Percentiles rank a stretch among this genome's conserved stretches.
These are phyloP conservation scores for Russula sp. DNA, from an alignment of 768 basidiomycete genomes.

Conservation along the genomic window DNA sequence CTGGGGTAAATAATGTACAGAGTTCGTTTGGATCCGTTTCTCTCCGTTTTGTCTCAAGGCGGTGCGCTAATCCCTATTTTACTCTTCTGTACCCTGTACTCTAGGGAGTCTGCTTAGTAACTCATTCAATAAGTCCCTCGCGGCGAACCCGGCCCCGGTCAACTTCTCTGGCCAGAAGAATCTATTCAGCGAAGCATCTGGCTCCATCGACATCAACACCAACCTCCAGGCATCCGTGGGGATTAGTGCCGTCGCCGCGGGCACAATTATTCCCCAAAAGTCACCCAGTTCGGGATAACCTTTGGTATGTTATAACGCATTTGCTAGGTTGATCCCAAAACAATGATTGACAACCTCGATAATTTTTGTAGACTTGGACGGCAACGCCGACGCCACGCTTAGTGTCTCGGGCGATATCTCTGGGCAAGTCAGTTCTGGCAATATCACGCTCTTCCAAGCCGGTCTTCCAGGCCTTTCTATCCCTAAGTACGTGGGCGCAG, in stretches of 20 bases:
- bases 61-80: background rate
- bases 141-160: background rate
- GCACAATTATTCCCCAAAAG: conserved; percentile 19
- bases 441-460: background rate
- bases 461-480: conserved; percentile 5
- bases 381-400: background rate
- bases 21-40: background rate
- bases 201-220: conserved; percentile 11
- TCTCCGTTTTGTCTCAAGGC: background rate
- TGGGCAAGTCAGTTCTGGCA: background rate
- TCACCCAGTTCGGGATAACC: conserved; percentile 14
- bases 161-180: background rate
- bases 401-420: background rate
- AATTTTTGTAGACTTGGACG: background rate
- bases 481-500: background rate
- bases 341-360: conserved; percentile 30
- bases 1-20: background rate
- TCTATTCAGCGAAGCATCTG: background rate
- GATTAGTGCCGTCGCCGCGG: conserved; percentile 18
- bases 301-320: conserved; percentile 7
- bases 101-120: too few species aligned
- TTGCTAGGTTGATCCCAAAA: background rate
- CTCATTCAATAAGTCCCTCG: background rate
- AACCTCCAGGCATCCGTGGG: background rate
- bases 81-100: background rate